Evolutionary conservation across 257 asterid genomes (phyloP).

Genomic region (Capsicum chinense): DNA sequence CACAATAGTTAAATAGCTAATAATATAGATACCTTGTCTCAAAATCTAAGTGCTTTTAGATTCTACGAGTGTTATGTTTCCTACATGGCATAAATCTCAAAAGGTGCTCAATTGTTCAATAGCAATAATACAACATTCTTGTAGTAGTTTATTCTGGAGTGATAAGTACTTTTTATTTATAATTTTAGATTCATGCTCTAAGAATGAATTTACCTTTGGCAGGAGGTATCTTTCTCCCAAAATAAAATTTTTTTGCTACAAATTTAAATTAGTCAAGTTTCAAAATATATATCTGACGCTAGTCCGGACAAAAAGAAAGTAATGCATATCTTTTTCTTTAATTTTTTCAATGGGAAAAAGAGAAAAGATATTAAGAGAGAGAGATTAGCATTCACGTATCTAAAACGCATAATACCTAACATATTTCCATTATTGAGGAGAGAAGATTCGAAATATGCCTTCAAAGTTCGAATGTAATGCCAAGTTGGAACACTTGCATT

Average conservation of each 20-base stretch:
- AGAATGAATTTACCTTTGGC: not conserved
- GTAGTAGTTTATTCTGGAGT: not conserved
- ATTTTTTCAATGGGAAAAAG: not conserved
- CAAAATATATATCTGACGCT: rapidly evolving
- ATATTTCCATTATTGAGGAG: not conserved
- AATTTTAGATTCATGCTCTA: not conserved
- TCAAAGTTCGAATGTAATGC: not conserved
- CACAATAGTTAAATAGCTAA: not conserved
- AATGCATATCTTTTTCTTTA: not conserved
- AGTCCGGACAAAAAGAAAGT: not conserved
- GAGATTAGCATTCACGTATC: not conserved
- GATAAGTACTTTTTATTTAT: rapidly evolving
- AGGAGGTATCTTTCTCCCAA: not conserved
- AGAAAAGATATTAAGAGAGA: not conserved
- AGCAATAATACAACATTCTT: not conserved
- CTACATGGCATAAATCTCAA: not conserved
- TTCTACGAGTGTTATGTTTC: not conserved
- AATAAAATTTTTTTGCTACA: rapidly evolving
- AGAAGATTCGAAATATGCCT: not conserved
- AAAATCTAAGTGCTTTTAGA: not conserved
- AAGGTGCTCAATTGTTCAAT: not conserved
- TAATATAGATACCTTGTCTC: not conserved
- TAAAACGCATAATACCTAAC: not conserved
- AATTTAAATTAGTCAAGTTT: rapidly evolving
- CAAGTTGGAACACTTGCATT: not conserved